Conservation (phyloP, 2,329 filamentous ascomycete genomes). For the Colletotrichum lindemuthianum region DNA sequence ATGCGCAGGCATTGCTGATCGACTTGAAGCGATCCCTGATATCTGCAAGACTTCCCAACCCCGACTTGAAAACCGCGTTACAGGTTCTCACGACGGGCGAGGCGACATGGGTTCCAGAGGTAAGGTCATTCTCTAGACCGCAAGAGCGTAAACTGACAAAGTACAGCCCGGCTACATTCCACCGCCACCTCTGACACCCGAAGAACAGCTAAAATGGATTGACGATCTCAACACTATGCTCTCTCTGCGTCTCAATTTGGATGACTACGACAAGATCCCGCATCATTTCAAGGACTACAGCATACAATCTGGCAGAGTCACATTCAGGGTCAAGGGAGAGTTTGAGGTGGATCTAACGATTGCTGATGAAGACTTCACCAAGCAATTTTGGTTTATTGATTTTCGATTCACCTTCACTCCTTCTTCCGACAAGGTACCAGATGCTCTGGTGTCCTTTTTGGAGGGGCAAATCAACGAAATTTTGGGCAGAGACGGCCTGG, state of each 20-base stretch:
- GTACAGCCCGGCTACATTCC: constrained; percentile 79
- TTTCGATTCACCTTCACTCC: constrained; percentile 86
- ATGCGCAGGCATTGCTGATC: constrained; percentile 70
- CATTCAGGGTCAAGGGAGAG: constrained; percentile 83
- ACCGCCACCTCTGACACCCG: constrained; percentile 74
- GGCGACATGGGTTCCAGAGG: constrained; percentile 82
- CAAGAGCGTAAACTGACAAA: constrained; percentile 14
- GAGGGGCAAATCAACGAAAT: constrained; percentile 78
- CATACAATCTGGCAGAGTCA: constrained; percentile 87
- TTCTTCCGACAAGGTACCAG: constrained; percentile 68
- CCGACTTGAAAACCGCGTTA: constrained; percentile 89
- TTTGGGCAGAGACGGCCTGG: constrained; percentile 75
- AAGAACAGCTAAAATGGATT: constrained; percentile 78
- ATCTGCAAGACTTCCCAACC: constrained; percentile 82
- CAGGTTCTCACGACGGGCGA: constrained; percentile 84
- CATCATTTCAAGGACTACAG: constrained; percentile 79
- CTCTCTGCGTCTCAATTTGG: constrained; percentile 82
- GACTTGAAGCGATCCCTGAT: constrained; percentile 79
- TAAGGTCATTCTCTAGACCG: constrained; percentile 50
- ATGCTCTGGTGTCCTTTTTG: constrained; percentile 71
- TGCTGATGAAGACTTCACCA: constrained; percentile 82
- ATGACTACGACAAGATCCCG: constrained; percentile 82
- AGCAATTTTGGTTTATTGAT: constrained; percentile 95
- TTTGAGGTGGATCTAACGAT: constrained; percentile 95
- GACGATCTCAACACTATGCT: constrained; percentile 86